Evolutionary conservation across 371 early-diverging fungal species (phyloP).

Genomic region (Thermomucor indicae-seudaticae): DNA sequence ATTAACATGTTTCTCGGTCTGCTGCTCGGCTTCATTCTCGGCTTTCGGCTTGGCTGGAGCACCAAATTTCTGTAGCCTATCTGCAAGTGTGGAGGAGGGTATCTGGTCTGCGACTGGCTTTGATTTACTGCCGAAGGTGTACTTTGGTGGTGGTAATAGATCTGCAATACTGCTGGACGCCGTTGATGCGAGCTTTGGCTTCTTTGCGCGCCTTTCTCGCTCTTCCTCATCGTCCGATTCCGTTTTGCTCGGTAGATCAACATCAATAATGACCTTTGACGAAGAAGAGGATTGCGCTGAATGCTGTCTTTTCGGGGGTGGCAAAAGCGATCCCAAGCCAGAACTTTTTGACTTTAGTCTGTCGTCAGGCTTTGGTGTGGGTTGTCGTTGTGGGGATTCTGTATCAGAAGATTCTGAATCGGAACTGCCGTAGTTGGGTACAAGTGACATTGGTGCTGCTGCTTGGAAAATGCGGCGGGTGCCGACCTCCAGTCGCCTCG

Average conservation of each 20-base stretch:
- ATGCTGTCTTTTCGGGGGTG: constrained; percentile 15
- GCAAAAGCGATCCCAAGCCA: constrained; percentile 7
- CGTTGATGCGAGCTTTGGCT: constrained; percentile 9
- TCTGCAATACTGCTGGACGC: constrained; percentile 19
- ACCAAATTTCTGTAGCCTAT: constrained; percentile 1
- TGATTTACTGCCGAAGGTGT: constrained; percentile 4
- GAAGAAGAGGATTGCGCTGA: not conserved
- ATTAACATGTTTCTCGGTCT: not conserved
- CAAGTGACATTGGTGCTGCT: constrained; percentile 11
- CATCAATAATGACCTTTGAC: constrained; percentile 19
- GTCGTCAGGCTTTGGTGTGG: not conserved
- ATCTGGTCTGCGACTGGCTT: constrained; percentile 12
- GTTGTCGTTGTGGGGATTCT: constrained; percentile 2
- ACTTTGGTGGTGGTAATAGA: constrained; percentile 31
- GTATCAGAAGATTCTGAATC: constrained; percentile 15
- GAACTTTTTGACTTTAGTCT: constrained; percentile 1
- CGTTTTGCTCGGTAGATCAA: constrained; percentile 20
- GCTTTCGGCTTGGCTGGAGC: constrained; percentile 5
- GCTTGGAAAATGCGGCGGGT: not conserved
- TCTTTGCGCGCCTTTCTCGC: constrained; percentile 12
- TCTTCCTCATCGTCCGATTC: constrained; percentile 12
- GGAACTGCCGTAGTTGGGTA: constrained; percentile 14
- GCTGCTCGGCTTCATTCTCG: constrained; percentile 3
- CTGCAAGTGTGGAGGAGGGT: too few relatives aligned
- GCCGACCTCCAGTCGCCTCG: too few relatives aligned